Percentiles rank a stretch among this genome's conserved stretches.
Conservation (phyloP, 306 rosid species). For the Castanopsis chinensis region DNA sequence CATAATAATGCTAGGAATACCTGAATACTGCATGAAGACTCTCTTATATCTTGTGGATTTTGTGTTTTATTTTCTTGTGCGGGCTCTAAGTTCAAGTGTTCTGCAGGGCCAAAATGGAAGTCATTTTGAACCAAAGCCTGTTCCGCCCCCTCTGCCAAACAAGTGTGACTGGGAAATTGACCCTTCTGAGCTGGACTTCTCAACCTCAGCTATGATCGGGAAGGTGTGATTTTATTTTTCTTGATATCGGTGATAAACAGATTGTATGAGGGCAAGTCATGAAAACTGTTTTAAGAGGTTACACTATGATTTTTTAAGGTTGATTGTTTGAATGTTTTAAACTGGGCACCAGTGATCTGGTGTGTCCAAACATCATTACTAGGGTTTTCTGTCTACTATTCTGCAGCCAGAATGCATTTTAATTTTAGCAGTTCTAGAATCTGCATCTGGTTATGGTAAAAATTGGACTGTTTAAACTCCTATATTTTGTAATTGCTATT, state of each 20-base stretch:
- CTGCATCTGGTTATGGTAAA: background rate
- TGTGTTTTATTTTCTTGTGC: background rate
- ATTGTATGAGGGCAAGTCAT: no score
- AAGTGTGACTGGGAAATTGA: constrained; percentile 99
- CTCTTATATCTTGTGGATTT: no score
- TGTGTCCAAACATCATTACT: background rate
- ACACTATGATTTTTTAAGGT: background rate
- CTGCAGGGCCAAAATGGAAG: constrained; percentile 97
- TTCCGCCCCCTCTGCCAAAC: constrained; percentile 86
- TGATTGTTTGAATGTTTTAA: constrained; percentile 10
- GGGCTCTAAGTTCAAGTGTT: constrained; percentile 15
- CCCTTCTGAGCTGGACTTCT: constrained; percentile 87
- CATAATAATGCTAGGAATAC: background rate
- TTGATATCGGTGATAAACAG: background rate
- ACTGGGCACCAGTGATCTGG: background rate
- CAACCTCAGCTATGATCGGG: constrained; percentile 69
- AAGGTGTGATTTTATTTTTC: constrained; percentile 51
- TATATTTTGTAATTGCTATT: no score
- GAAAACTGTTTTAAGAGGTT: background rate
- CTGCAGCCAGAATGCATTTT: background rate
- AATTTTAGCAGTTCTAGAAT: background rate
- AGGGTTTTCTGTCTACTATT: background rate
- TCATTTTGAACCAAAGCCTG: constrained; percentile 83
- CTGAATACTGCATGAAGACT: no score
- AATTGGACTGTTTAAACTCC: no score